Conservation (phyloP, 352 stramenopile genomes). For the Globisporangium heterothallicum region DNA sequence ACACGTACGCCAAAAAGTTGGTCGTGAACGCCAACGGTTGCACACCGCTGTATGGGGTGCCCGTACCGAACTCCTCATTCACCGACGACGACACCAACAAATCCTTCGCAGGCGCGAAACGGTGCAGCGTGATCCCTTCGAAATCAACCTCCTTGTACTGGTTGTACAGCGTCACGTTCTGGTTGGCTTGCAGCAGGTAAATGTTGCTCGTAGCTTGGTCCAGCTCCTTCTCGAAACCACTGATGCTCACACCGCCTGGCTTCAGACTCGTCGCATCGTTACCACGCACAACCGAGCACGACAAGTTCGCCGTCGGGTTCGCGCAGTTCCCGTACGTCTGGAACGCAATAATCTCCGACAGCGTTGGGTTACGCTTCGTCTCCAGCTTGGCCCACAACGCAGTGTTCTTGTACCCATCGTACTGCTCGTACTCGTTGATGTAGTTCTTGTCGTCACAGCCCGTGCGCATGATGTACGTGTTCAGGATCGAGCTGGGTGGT, state of each 20-base stretch:
- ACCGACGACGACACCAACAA: slow-evolving; percentile 23
- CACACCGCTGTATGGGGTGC: slow-evolving; percentile 40
- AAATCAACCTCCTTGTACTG: slow-evolving; percentile 34
- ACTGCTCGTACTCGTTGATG: slow-evolving; percentile 52
- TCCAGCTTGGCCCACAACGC: slow-evolving; percentile 41
- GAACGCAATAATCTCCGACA: slow-evolving; percentile 42
- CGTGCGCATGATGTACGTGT: slow-evolving; percentile 36
- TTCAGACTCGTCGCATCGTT: slow-evolving; percentile 45
- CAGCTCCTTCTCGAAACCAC: slow-evolving; percentile 39
- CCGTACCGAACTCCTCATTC: slow-evolving; percentile 35
- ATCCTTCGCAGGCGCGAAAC: slow-evolving; percentile 34
- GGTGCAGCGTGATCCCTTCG: slow-evolving; percentile 42
- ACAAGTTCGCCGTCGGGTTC: slow-evolving; percentile 39
- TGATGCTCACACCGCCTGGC: slow-evolving; percentile 40
- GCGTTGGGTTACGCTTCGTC: slow-evolving; percentile 39
- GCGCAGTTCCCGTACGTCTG: slow-evolving; percentile 48
- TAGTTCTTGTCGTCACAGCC: slow-evolving; percentile 49
- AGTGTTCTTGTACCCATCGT: slow-evolving; percentile 32
- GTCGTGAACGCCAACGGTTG: slow-evolving; percentile 41
- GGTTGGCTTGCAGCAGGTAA: slow-evolving; percentile 46
- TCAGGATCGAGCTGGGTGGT: slow-evolving; percentile 20
- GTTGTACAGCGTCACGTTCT: slow-evolving; percentile 59
- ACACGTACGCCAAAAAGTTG: slow-evolving; percentile 55
- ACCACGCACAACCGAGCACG: slow-evolving; percentile 44
- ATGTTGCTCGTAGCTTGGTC: slow-evolving; percentile 31